Conservation (phyloP, 2,329 filamentous ascomycete species). For the Verticillium tricorpus region DNA sequence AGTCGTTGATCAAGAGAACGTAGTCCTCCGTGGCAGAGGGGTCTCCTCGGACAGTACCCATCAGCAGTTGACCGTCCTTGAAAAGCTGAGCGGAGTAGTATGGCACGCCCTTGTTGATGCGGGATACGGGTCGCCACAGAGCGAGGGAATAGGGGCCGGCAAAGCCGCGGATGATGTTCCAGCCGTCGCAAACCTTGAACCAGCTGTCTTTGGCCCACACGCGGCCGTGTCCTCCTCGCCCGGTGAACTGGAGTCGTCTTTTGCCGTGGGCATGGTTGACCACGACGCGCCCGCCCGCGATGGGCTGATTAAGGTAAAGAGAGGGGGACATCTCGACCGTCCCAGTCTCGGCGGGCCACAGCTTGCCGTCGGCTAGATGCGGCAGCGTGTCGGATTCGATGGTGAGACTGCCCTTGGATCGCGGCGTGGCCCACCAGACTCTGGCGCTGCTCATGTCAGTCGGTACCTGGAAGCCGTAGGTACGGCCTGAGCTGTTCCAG, state of each 20-base stretch:
- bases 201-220: slow-evolving; percentile 3
- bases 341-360: not conserved
- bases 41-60: not conserved
- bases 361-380: not conserved
- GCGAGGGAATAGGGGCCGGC: slow-evolving; percentile 3
- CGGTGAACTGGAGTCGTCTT: not conserved
- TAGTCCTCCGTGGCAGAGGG: not conserved
- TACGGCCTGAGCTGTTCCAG: not conserved
- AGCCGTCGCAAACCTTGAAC: slow-evolving; percentile 2
- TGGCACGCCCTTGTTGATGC: not conserved
- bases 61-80: slow-evolving; percentile 1
- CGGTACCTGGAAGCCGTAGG: slow-evolving; percentile 1
- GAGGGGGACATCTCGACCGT: not conserved
- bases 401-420: not conserved
- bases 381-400: not conserved
- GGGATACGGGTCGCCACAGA: not conserved
- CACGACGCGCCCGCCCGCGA: not conserved
- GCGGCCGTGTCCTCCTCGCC: not conserved
- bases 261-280: no score
- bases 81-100: slow-evolving; percentile 1
- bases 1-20: not conserved
- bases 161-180: not conserved
- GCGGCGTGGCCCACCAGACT: not conserved
- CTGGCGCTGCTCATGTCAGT: not conserved
- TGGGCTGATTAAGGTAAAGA: not conserved